Conservation (phyloP, 2,329 filamentous ascomycete species). For the Aspergillus brasiliensis region DNA sequence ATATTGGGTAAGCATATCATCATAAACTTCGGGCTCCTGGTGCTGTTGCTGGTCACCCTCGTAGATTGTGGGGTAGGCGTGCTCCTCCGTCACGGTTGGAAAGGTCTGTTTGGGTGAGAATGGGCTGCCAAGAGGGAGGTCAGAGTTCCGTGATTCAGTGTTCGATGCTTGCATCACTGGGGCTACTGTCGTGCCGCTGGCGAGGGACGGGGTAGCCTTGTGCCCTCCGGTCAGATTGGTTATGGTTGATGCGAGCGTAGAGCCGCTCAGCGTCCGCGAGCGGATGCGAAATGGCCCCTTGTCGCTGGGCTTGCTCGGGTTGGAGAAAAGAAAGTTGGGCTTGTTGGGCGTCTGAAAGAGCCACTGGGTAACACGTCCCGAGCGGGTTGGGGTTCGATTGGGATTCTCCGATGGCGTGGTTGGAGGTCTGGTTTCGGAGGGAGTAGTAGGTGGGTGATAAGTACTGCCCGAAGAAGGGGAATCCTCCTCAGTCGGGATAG, state of each 20-base stretch:
- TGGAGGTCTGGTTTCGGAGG: slow-evolving; percentile 13
- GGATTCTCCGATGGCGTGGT: slow-evolving; percentile 9
- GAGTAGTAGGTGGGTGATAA: slow-evolving; percentile 14
- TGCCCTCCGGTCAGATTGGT: slow-evolving; percentile 24
- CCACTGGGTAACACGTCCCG: slow-evolving; percentile 36
- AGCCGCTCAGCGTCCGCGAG: slow-evolving; percentile 39
- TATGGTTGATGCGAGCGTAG: slow-evolving; percentile 35
- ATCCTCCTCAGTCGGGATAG: slow-evolving; percentile 20
- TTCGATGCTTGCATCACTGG: slow-evolving; percentile 19
- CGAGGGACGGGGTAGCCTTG: slow-evolving; percentile 31
- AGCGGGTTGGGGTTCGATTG: slow-evolving; percentile 22
- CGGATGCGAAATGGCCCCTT: slow-evolving; percentile 30
- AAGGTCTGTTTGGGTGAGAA: slow-evolving; percentile 9
- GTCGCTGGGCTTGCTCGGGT: slow-evolving; percentile 19
- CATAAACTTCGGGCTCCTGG: slow-evolving; percentile 11
- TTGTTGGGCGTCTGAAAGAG: slow-evolving; percentile 25
- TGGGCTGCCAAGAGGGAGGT: slow-evolving; percentile 5
- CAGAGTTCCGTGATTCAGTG: slow-evolving; percentile 9
- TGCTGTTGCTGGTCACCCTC: slow-evolving; percentile 20
- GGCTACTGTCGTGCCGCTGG: slow-evolving; percentile 27
- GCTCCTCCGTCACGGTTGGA: slow-evolving; percentile 15
- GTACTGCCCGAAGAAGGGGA: slow-evolving; percentile 1
- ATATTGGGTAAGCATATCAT: slow-evolving; percentile 13
- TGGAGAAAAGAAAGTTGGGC: slow-evolving; percentile 10
- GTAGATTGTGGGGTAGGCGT: slow-evolving; percentile 17